Evolutionary conservation across 768 basidiomycete genomes (phyloP).

Genomic region (Pholiota conissans): DNA sequence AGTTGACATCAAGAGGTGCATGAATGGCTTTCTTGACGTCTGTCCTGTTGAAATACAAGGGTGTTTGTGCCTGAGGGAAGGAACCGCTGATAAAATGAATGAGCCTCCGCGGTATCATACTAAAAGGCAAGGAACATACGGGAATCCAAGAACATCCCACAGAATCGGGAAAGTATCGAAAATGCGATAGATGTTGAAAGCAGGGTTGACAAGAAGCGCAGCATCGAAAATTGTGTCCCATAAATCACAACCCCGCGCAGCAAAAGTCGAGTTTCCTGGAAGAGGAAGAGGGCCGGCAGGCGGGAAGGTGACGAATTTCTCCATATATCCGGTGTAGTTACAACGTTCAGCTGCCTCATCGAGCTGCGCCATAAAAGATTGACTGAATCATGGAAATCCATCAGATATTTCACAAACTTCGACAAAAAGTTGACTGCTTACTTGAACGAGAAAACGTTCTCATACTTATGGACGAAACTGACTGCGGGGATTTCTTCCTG

Average conservation of each 20-base stretch:
- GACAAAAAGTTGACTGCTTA: conserved; percentile 35
- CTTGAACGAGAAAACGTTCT: conserved; percentile 74
- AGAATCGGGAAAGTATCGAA: conserved; percentile 74
- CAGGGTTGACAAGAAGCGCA: conserved; percentile 65
- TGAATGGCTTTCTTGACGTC: conserved; percentile 76
- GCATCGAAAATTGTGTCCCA: conserved; percentile 68
- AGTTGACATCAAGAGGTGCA: conserved; percentile 58
- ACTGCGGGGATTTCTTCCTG: conserved; percentile 73
- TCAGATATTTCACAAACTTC: background rate
- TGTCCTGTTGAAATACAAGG: conserved; percentile 67
- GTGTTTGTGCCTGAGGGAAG: conserved; percentile 54
- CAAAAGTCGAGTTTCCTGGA: conserved; percentile 53
- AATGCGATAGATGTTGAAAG: conserved; percentile 77
- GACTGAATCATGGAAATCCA: conserved; percentile 33
- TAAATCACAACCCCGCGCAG: conserved; percentile 58
- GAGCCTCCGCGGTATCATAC: background rate
- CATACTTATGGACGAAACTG: conserved; percentile 71
- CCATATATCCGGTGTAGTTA: conserved; percentile 61
- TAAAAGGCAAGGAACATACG: conserved; percentile 38
- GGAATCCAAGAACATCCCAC: conserved; percentile 85
- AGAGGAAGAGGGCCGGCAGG: conserved; percentile 68
- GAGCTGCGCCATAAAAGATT: conserved; percentile 61
- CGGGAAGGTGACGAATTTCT: conserved; percentile 66
- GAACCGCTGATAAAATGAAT: conserved; percentile 43
- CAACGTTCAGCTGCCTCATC: conserved; percentile 54